Evolutionary conservation across 2,329 filamentous ascomycete species (phyloP), one percentile per base, ranked within the genome.

Genomic region (Ambrosiella beaveri): DNA sequence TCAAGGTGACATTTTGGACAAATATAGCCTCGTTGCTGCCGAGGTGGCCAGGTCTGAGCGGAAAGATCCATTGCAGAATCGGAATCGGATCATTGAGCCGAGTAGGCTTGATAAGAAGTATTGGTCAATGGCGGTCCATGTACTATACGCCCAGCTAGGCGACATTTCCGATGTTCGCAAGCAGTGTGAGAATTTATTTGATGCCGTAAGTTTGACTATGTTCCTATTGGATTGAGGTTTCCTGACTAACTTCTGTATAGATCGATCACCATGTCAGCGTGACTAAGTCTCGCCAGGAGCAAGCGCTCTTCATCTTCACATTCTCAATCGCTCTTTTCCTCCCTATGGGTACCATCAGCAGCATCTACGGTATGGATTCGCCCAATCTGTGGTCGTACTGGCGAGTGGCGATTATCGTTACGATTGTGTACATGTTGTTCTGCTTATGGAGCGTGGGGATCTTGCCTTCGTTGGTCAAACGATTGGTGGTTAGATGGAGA

Each of bases 281-380:
- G 45, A 71, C 69, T 17, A 72, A 73, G 54, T 72, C 74, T 63
- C 66, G 71, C 13, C 72, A 76, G 57, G 73, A 75, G 57, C 70
- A 70, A 41, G 73, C 74, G 52, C 72, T 76, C 54, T 74, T 74
- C 60, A 72, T 71, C 45, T 76, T 77, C 59, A 76, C 75, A 3
- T 68, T 76, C 54, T 72, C 75, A 8, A 76, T 75, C 4, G 70
- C 74, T 59, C 64, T 77, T 50, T 77, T 76, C 62, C 64, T 77
- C 11, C 74, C 75, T 0, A 67, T 76, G 6, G 70, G 70, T 54
- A 67, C 73, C 36, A 68, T 76, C 2, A 71, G 73, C 9, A 73
- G 71, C 63, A 71, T 76, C 58, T 74, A 78, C 62, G 75, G 75
- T 57, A 78, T 78, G 74, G 77, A 78, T 64, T 75, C 74, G 3